These are phyloP conservation scores for Colletotrichum sp. DNA, from an alignment of 2,329 filamentous ascomycete genomes.

Conservation along the genomic window DNA sequence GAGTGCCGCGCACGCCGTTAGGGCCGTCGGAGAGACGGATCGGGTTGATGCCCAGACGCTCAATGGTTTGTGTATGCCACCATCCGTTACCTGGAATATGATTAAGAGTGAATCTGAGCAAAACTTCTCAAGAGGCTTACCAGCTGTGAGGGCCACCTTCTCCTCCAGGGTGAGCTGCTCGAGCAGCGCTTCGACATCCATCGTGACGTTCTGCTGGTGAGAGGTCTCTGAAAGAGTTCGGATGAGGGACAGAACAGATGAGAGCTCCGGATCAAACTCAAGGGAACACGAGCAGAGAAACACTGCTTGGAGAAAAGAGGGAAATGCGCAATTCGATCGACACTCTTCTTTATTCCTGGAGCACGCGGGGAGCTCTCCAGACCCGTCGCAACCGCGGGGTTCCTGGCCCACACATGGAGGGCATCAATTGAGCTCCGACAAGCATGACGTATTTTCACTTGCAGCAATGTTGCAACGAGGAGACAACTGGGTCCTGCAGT, in stretches of 20 bases:
- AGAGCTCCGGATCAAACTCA: neutral
- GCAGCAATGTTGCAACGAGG: neutral
- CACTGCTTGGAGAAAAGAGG: neutral
- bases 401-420: neutral
- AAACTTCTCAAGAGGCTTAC: neutral
- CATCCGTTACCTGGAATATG: conserved; percentile 12
- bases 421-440: neutral
- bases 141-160: conserved; percentile 20
- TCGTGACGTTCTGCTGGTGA: neutral
- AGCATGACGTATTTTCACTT: neutral
- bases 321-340: neutral
- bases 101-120: neutral
- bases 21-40: conserved; percentile 25
- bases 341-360: neutral
- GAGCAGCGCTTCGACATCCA: conserved; percentile 20
- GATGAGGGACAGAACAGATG: neutral
- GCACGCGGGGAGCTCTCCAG: neutral
- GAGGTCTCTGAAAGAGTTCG: neutral
- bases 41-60: conserved; percentile 8
- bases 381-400: conserved; percentile 1
- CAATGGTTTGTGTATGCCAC: conserved; percentile 25
- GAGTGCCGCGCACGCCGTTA: conserved; percentile 61
- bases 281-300: neutral
- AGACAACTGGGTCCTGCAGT: neutral
- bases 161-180: conserved; percentile 22